Conservation (phyloP, 2,329 filamentous ascomycete genomes). For the Fusarium papillatum region DNA sequence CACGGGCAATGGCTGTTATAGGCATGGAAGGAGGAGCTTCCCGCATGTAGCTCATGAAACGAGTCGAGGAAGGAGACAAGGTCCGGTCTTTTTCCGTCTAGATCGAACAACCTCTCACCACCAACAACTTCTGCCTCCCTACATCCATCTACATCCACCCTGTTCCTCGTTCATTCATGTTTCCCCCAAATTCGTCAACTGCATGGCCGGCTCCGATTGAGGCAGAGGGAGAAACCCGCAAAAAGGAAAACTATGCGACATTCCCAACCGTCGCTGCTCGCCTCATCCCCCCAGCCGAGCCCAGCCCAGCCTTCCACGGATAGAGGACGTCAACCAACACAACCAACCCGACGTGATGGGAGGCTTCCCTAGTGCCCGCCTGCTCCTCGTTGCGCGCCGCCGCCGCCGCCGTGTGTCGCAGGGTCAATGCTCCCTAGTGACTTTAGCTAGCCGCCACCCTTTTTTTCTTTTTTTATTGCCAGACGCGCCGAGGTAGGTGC, state of each 20-base stretch:
- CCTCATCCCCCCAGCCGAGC: neutral
- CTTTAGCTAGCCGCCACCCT: conserved; percentile 11
- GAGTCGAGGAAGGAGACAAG: neutral
- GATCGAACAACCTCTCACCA: neutral
- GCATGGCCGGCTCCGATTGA: neutral
- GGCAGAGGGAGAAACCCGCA: neutral
- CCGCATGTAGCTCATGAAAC: neutral
- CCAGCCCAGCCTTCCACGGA: neutral
- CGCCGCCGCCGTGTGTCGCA: conserved; percentile 22
- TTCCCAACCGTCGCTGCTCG: neutral
- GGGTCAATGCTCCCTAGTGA: conserved; percentile 3
- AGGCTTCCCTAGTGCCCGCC: conserved; percentile 44
- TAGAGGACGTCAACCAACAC: conserved; percentile 7
- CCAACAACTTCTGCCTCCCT: neutral
- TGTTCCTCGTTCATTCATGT: neutral
- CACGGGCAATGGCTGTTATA: conserved; percentile 5
- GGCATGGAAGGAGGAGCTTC: neutral
- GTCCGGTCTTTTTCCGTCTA: neutral
- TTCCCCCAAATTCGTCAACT: conserved; percentile 1
- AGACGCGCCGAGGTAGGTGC: conserved; percentile 7
- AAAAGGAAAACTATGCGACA: conserved; percentile 5
- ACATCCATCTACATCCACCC: neutral
- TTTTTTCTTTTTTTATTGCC: conserved; percentile 1
- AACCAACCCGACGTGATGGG: conserved; percentile 38
- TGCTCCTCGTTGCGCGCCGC: conserved; percentile 23